Evolutionary conservation across 805 yeast genomes (phyloP).

Genomic region (Ogataea haglerorum): DNA sequence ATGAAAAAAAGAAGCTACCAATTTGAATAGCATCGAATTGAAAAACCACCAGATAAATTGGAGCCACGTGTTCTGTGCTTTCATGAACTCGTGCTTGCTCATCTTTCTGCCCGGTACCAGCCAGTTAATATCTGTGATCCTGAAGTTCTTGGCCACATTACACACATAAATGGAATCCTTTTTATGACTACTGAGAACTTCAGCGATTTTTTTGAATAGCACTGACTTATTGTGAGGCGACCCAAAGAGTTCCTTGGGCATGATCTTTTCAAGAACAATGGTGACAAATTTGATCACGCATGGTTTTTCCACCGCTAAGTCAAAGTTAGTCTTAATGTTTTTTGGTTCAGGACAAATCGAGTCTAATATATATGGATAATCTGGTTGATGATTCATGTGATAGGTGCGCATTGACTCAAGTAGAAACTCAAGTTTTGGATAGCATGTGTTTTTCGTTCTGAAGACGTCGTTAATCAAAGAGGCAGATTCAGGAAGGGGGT

Average conservation of each 20-base stretch:
- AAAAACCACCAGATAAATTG: slow-evolving; percentile 61
- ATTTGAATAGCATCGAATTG: slow-evolving; percentile 38
- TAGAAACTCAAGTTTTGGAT: slow-evolving; percentile 18
- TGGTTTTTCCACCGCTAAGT: slow-evolving; percentile 30
- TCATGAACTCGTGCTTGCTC: slow-evolving; percentile 42
- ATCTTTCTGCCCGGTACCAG: slow-evolving; percentile 33
- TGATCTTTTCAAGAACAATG: slow-evolving; percentile 41
- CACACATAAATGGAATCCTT: slow-evolving; percentile 35
- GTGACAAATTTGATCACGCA: slow-evolving; percentile 42
- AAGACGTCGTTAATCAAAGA: slow-evolving; percentile 1
- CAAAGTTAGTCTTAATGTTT: slow-evolving; percentile 27
- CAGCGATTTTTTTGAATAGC: slow-evolving; percentile 36
- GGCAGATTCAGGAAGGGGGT: slow-evolving; percentile 25
- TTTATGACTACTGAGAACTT: slow-evolving; percentile 36
- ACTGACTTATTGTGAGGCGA: slow-evolving; percentile 42
- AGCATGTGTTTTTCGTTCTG: slow-evolving; percentile 17
- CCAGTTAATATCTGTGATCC: slow-evolving; percentile 53
- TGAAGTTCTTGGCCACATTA: slow-evolving; percentile 35
- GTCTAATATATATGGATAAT: slow-evolving; percentile 38
- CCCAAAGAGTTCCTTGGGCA: slow-evolving; percentile 57
- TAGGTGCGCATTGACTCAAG: slow-evolving; percentile 28
- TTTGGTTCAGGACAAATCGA: slow-evolving; percentile 28
- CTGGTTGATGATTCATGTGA: slow-evolving; percentile 30
- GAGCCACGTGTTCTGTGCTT: slow-evolving; percentile 36
- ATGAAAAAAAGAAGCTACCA: slow-evolving; percentile 58